These are phyloP conservation scores for Russula ochroleuca DNA, from an alignment of 768 basidiomycete genomes.

Conservation along the genomic window DNA sequence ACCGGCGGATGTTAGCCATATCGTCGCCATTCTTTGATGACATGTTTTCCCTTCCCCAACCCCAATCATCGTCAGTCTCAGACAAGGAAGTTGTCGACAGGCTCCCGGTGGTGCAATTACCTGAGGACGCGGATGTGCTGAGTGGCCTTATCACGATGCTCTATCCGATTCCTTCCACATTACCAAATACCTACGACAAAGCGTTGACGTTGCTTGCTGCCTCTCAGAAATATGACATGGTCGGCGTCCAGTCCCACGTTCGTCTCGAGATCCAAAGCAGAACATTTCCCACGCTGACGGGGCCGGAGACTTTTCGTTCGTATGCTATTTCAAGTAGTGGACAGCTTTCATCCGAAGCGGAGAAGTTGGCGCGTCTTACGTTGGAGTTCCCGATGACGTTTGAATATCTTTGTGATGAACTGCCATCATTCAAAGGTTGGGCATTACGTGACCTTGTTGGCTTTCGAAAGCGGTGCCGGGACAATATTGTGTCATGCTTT, in stretches of 20 bases:
- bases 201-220: constrained; percentile 19
- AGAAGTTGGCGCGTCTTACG: not conserved
- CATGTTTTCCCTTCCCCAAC: constrained; percentile 25
- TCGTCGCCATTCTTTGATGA: constrained; percentile 20
- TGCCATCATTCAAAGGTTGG: constrained; percentile 1
- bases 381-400: constrained; percentile 7
- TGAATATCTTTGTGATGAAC: not conserved
- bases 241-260: not conserved
- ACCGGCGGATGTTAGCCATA: constrained; percentile 10
- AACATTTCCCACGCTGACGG: not conserved
- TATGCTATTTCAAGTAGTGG: not conserved
- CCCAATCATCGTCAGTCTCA: not conserved
- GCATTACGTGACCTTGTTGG: not conserved
- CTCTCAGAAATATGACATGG: constrained; percentile 31
- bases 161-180: constrained; percentile 13
- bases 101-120: constrained; percentile 9
- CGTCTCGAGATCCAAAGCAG: not conserved
- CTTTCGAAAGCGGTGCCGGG: constrained; percentile 4
- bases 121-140: constrained; percentile 13
- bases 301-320: constrained; percentile 11
- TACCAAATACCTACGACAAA: constrained; percentile 5
- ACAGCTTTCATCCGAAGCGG: not conserved
- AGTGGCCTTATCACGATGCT: constrained; percentile 12
- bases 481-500: constrained; percentile 1
- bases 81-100: not conserved